A percentile compares a stretch with the other conserved stretches of the same genome.
Evolutionary conservation across 2,329 filamentous ascomycete species (phyloP).

Genomic region (Ceratocystiopsis minuta): DNA sequence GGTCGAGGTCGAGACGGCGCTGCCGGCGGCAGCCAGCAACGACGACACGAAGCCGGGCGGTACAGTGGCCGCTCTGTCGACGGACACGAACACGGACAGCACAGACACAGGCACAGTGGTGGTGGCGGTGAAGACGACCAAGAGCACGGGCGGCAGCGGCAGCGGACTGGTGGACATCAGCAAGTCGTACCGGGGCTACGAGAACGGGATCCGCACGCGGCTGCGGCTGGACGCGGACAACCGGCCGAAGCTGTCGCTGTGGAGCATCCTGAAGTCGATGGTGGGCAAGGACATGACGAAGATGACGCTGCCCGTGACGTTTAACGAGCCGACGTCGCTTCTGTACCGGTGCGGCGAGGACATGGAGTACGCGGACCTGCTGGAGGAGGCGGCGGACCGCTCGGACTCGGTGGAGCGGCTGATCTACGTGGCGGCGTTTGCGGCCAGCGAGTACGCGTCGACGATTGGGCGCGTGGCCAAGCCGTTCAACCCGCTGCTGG

Average conservation of each 20-base stretch:
- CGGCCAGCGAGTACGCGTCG: constrained; percentile 89
- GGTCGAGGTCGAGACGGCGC: constrained; percentile 56
- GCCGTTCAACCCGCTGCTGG: constrained; percentile 90
- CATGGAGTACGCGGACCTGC: constrained; percentile 89
- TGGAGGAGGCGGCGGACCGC: constrained; percentile 75
- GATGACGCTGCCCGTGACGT: constrained; percentile 95
- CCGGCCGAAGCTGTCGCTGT: constrained; percentile 82
- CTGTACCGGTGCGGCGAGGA: constrained; percentile 91
- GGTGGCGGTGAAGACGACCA: too few relatives aligned
- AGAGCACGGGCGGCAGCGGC: too few relatives aligned
- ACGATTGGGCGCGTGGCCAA: constrained; percentile 95
- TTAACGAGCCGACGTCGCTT: constrained; percentile 94
- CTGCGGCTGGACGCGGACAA: constrained; percentile 86
- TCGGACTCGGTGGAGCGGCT: constrained; percentile 78
- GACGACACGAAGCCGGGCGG: constrained; percentile 3
- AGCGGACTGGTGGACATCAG: constrained; percentile 37
- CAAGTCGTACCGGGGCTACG: constrained; percentile 73
- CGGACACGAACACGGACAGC: constrained; percentile 22
- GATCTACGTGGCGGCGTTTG: constrained; percentile 89
- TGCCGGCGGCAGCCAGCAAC: constrained; percentile 18
- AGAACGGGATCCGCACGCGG: constrained; percentile 62
- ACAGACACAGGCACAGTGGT: too few relatives aligned
- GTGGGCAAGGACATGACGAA: constrained; percentile 99
- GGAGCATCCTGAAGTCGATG: constrained; percentile 97
- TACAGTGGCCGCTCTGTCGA: too few relatives aligned